A percentile compares a stretch with the other conserved stretches of the same genome.
phyloP scores from a whole-genome alignment of 768 basidiomycete species.

The Phlegmacium glaucopus region DNA sequence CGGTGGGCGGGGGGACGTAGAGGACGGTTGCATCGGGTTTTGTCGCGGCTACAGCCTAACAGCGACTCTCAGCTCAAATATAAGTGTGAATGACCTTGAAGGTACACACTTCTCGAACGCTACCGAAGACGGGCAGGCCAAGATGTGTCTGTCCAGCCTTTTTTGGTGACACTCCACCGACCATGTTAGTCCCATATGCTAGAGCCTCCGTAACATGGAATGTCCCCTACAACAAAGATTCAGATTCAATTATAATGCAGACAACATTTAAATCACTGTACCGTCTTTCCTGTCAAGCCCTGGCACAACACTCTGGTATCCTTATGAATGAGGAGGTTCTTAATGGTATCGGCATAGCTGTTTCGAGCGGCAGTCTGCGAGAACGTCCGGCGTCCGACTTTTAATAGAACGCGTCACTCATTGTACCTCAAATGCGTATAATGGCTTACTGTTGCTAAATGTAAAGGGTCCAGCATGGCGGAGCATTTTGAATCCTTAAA shows the following conservation, averaged over 20 bases:
- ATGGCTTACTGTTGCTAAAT: conserved; percentile 43
- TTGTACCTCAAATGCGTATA: background rate
- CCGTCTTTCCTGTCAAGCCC: conserved; percentile 94
- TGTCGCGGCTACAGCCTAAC: conserved; percentile 80
- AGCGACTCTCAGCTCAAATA: background rate
- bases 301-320: conserved; percentile 94
- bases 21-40: conserved; percentile 93
- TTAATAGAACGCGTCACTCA: background rate
- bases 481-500: conserved; percentile 42
- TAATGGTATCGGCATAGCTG: conserved; percentile 85
- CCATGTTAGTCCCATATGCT: conserved; percentile 95
- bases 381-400: conserved; percentile 77
- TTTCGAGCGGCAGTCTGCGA: conserved; percentile 70
- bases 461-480: conserved; percentile 59
- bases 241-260: background rate
- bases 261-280: conserved; percentile 29
- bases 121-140: conserved; percentile 91
- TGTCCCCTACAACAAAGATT: conserved; percentile 60
- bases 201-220: conserved; percentile 95
- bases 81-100: background rate
- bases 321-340: conserved; percentile 89
- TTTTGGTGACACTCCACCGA: conserved; percentile 95
- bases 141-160: conserved; percentile 96
- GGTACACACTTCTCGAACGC: conserved; percentile 75
- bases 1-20: conserved; percentile 96